These are phyloP conservation scores for Metschnikowia drakensbergensis DNA, from an alignment of 805 yeast genomes.

Conservation along the genomic window DNA sequence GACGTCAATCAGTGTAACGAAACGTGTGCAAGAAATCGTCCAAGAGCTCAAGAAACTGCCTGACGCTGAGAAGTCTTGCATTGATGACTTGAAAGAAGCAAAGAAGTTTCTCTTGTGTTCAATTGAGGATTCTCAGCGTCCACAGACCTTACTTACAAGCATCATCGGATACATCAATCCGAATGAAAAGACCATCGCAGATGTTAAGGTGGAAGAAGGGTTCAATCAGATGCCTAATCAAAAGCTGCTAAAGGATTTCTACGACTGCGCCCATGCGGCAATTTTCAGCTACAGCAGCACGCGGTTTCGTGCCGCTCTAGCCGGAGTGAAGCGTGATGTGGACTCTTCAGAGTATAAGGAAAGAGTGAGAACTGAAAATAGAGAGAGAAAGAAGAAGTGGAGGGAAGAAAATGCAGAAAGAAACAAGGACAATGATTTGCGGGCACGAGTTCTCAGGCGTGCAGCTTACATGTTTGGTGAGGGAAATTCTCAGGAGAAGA, in stretches of 20 bases:
- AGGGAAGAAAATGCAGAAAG: slow-evolving; percentile 73
- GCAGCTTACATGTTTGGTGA: slow-evolving; percentile 68
- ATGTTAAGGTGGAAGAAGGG: slow-evolving; percentile 8
- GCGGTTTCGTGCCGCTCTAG: slow-evolving; percentile 17
- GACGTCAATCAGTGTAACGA: slow-evolving; percentile 11
- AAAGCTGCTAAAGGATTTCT: slow-evolving; percentile 3
- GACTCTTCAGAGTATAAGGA: slow-evolving; percentile 46
- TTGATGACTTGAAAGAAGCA: slow-evolving; percentile 31
- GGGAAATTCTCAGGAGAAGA: slow-evolving; percentile 48
- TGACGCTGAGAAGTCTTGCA: slow-evolving; percentile 22
- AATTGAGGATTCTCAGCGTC: slow-evolving; percentile 11
- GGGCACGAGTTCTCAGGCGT: slow-evolving; percentile 70
- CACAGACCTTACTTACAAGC: slow-evolving; percentile 22
- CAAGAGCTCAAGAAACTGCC: slow-evolving; percentile 16
- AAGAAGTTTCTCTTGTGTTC: slow-evolving; percentile 26
- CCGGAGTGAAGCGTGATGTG: slow-evolving; percentile 24
- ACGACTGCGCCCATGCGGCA: slow-evolving; percentile 22
- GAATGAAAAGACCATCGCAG: not conserved
- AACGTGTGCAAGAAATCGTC: slow-evolving; percentile 12
- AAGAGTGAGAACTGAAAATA: slow-evolving; percentile 59
- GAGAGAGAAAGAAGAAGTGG: slow-evolving; percentile 81
- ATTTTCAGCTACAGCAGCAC: slow-evolving; percentile 24
- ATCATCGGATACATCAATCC: slow-evolving; percentile 16
- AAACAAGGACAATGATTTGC: slow-evolving; percentile 82
- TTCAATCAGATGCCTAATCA: not conserved